A percentile compares a stretch with the other conserved stretches of the same genome.
These are phyloP conservation scores for Trichophaea hybrida DNA, from an alignment of 2,329 filamentous ascomycete species.

Conservation along the genomic window DNA sequence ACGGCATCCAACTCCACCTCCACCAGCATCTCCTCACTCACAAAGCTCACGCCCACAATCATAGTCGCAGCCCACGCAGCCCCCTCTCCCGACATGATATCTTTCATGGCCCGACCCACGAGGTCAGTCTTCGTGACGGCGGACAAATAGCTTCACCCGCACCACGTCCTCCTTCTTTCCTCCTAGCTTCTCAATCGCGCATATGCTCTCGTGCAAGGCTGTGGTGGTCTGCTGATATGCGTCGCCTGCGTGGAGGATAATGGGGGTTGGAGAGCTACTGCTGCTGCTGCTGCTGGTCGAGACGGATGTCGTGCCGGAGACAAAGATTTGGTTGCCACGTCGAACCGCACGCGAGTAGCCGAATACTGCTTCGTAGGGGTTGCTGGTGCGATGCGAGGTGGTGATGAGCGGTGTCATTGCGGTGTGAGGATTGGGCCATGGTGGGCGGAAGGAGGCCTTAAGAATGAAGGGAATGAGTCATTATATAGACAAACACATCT, in stretches of 20 bases:
- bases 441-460: background rate
- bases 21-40: conserved; percentile 12
- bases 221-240: conserved; percentile 9
- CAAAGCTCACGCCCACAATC: conserved; percentile 13
- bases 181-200: conserved; percentile 10
- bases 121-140: conserved; percentile 7
- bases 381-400: background rate
- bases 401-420: background rate
- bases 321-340: conserved; percentile 10
- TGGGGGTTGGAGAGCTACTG: background rate
- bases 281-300: background rate
- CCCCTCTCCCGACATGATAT: conserved; percentile 3
- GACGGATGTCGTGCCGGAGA: conserved; percentile 15
- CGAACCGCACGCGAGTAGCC: conserved; percentile 17
- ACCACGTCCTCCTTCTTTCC: conserved; percentile 12
- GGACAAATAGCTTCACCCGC: conserved; percentile 13
- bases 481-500: background rate
- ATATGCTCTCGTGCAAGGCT: conserved; percentile 9
- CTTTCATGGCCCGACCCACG: conserved; percentile 13
- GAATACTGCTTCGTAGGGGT: conserved; percentile 14
- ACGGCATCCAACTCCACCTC: conserved; percentile 17
- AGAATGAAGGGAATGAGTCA: background rate
- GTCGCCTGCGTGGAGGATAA: conserved; percentile 4
- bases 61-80: conserved; percentile 13
- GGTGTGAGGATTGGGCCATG: background rate